A percentile compares a stretch with the other conserved stretches of the same genome.
Evolutionary conservation across 192 early-diverging fungal genomes (phyloP).

Genomic region (Glomus cerebriforme): DNA sequence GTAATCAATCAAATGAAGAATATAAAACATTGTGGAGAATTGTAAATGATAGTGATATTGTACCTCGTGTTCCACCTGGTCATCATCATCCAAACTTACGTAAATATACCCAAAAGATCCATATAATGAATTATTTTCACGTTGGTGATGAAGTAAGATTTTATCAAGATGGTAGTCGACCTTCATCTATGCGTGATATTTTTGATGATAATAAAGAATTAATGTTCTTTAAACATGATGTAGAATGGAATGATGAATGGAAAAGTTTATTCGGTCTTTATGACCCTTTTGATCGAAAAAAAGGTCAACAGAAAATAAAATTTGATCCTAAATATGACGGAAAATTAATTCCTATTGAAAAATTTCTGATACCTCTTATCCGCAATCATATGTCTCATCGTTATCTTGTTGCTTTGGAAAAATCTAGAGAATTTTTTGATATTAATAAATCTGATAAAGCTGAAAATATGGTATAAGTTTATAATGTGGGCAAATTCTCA

Average conservation of each 20-base stretch:
- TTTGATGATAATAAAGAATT: not conserved
- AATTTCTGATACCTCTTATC: not conserved
- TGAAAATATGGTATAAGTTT: no score
- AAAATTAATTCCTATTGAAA: not conserved
- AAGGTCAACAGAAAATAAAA: not conserved
- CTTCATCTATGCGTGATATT: not conserved
- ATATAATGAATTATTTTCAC: conserved; percentile 21
- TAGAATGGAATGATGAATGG: not conserved
- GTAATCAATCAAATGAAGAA: conserved; percentile 27
- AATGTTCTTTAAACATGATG: not conserved
- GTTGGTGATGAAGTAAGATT: conserved; percentile 12
- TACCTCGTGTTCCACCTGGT: conserved; percentile 45
- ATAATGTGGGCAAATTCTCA: no score
- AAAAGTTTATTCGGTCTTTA: not conserved
- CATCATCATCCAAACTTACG: conserved; percentile 36
- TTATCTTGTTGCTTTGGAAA: not conserved
- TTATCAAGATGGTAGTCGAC: conserved; percentile 24
- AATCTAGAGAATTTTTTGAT: not conserved
- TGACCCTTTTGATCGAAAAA: not conserved
- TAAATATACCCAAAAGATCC: not conserved
- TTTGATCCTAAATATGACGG: not conserved
- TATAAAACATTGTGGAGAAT: conserved; percentile 48
- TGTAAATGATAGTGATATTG: conserved; percentile 47
- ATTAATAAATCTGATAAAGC: not conserved
- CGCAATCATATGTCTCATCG: not conserved